phyloP scores from a whole-genome alignment of 1,139 yeast genomes.

The Pichia sp. region DNA sequence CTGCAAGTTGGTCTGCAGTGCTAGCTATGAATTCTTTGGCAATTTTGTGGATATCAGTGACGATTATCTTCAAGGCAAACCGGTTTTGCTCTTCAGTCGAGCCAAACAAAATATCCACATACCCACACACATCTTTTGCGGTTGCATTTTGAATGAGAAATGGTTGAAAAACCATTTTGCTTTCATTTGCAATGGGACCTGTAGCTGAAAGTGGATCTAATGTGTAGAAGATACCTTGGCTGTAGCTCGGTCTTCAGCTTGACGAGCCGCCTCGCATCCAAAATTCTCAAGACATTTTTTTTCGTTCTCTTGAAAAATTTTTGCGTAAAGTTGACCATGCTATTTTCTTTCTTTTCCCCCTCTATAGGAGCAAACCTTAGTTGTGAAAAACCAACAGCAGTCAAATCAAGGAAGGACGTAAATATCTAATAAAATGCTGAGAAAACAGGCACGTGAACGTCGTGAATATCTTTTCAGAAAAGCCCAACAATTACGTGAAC shows the following conservation, averaged over 20 bases:
- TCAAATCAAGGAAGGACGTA: neutral
- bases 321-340: neutral
- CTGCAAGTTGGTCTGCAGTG: neutral
- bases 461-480: constrained; percentile 87
- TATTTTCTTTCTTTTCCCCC: neutral
- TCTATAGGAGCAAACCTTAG: neutral
- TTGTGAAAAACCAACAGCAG: neutral
- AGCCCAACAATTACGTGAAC: constrained; percentile 85
- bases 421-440: constrained; percentile 43
- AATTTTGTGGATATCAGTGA: constrained; percentile 3
- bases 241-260: neutral
- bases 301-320: neutral
- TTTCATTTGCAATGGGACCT: neutral
- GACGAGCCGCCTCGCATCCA: neutral
- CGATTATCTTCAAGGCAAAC: neutral
- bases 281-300: neutral
- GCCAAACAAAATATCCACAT: neutral
- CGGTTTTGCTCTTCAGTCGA: too few species aligned
- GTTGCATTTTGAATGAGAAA: neutral
- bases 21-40: neutral
- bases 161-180: constrained; percentile 2
- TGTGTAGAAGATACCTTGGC: neutral
- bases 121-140: neutral
- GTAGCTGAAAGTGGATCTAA: neutral
- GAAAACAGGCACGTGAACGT: constrained; percentile 94